Evolutionary conservation across 129 eudicot species (phyloP).

Genomic region (Centella asiatica): DNA sequence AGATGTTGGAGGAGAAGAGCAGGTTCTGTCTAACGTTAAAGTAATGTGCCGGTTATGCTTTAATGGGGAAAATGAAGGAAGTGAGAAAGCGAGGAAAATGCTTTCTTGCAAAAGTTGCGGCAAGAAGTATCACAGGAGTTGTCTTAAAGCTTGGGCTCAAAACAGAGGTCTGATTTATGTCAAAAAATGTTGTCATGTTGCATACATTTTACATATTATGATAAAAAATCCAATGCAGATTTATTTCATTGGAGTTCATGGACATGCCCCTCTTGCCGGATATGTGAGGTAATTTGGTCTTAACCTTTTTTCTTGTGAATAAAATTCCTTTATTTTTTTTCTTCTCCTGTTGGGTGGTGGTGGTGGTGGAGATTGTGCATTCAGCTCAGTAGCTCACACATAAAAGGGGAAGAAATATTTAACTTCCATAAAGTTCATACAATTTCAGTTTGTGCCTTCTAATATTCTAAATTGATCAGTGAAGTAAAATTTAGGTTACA

Average conservation of each 20-base stretch:
- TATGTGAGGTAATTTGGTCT: conserved; percentile 55
- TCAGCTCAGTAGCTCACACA: no score
- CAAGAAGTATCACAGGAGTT: conserved; percentile 86
- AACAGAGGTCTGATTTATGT: conserved; percentile 53
- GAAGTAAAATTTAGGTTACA: no score
- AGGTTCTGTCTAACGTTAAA: conserved; percentile 48
- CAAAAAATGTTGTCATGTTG: conserved; percentile 1
- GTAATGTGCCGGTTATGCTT: conserved; percentile 89
- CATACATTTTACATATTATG: conserved; percentile 7
- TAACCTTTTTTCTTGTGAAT: not conserved
- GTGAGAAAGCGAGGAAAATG: conserved; percentile 88
- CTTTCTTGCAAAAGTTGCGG: conserved; percentile 73
- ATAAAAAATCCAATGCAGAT: conserved; percentile 46
- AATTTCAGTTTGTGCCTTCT: no score
- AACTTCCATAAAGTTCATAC: no score
- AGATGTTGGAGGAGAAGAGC: conserved; percentile 69
- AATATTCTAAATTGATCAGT: no score
- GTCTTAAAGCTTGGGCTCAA: conserved; percentile 85
- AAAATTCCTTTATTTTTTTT: no score
- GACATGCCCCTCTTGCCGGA: conserved; percentile 87
- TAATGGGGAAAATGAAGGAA: conserved; percentile 76
- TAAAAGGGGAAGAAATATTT: no score
- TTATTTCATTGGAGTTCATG: conserved; percentile 94
- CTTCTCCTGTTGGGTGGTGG: no score
- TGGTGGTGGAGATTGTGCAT: no score